These are phyloP conservation scores for Pseudomassariella vexata DNA, from an alignment of 2,329 filamentous ascomycete species.

Conservation along the genomic window DNA sequence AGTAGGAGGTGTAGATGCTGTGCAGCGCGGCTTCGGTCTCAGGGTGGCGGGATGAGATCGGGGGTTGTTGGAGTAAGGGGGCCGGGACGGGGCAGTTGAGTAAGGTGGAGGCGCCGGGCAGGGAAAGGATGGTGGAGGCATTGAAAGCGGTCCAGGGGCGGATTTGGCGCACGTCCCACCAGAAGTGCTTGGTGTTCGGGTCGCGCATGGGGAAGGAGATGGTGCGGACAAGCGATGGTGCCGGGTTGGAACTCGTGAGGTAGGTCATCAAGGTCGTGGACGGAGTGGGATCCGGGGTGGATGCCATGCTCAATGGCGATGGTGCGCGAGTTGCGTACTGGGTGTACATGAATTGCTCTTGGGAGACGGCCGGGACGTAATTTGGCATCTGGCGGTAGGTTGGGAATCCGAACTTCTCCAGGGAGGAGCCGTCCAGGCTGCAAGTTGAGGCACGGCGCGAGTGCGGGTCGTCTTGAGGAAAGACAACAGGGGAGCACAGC, in stretches of 20 bases:
- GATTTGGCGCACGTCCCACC: constrained; percentile 92
- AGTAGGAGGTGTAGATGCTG: constrained; percentile 69
- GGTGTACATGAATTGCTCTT: constrained; percentile 38
- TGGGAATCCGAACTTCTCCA: constrained; percentile 74
- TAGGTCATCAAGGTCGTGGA: constrained; percentile 72
- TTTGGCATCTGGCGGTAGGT: constrained; percentile 72
- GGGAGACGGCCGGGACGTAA: constrained; percentile 32
- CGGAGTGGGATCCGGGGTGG: constrained; percentile 39
- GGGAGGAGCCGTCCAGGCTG: constrained; percentile 58
- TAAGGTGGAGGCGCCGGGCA: constrained; percentile 67
- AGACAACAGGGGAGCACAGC: constrained; percentile 62
- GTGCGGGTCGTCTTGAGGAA: constrained; percentile 41
- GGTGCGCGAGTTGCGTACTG: constrained; percentile 39
- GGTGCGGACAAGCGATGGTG: constrained; percentile 74
- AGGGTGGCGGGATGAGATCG: constrained; percentile 57
- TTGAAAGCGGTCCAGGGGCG: constrained; percentile 80
- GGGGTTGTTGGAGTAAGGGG: constrained; percentile 54
- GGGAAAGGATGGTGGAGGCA: constrained; percentile 61
- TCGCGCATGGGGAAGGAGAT: constrained; percentile 64
- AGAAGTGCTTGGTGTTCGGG: constrained; percentile 74
- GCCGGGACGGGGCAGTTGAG: constrained; percentile 64
- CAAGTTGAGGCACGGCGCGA: constrained; percentile 59
- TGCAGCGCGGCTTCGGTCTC: constrained; percentile 75
- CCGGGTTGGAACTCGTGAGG: constrained; percentile 73
- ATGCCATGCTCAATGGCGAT: constrained; percentile 29